A percentile compares a stretch with the other conserved stretches of the same genome.
These are phyloP conservation scores for Calophaca sinica DNA, from an alignment of 306 rosid genomes.

Conservation along the genomic window DNA sequence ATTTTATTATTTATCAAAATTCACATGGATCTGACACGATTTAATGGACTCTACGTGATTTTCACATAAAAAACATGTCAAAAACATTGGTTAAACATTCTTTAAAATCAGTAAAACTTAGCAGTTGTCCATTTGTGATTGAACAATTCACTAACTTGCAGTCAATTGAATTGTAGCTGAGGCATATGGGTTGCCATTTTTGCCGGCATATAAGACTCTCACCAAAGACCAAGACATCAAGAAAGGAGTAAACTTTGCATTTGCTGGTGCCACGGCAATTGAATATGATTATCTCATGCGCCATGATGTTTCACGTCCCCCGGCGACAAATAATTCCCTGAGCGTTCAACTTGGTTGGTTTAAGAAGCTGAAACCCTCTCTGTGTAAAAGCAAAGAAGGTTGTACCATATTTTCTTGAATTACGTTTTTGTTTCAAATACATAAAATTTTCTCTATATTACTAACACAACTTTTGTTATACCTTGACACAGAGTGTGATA, in stretches of 20 bases:
- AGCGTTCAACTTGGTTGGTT: slow-evolving; percentile 4
- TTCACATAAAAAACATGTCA: too few relatives aligned
- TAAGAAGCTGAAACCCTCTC: not conserved
- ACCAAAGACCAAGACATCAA: not conserved
- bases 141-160: not conserved
- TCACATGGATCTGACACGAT: too few relatives aligned
- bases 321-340: not conserved
- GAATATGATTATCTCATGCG: slow-evolving; percentile 28
- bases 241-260: slow-evolving; percentile 59
- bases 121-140: not conserved
- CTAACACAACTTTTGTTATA: not conserved
- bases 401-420: too few relatives aligned
- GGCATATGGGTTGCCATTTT: slow-evolving; percentile 54
- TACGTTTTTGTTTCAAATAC: too few relatives aligned
- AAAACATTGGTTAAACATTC: too few relatives aligned
- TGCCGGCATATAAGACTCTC: slow-evolving; percentile 48
- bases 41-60: too few relatives aligned
- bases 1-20: too few relatives aligned
- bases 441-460: not conserved
- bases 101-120: not conserved
- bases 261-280: slow-evolving; percentile 60
- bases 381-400: not conserved
- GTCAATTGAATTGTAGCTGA: slow-evolving; percentile 47
- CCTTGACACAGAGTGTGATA: not conserved
- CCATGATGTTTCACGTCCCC: too few relatives aligned